Percentiles rank a stretch among this genome's conserved stretches.
phyloP scores from a whole-genome alignment of 371 early-diverging fungal genomes.

The Mucor indicus region DNA sequence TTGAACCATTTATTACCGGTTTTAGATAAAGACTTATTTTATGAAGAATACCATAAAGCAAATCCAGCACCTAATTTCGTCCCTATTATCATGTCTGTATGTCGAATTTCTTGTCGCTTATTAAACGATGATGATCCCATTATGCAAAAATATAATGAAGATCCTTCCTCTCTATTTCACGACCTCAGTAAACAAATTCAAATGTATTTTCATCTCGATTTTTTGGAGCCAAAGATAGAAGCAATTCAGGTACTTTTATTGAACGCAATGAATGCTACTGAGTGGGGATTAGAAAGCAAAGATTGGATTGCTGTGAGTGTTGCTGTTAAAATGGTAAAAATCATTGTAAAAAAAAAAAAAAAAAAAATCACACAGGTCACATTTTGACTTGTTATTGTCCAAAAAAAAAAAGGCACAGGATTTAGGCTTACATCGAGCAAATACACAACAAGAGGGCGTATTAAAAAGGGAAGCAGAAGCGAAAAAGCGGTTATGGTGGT shows the following conservation, averaged over 20 bases:
- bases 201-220: conserved; percentile 19
- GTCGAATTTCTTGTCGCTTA: conserved; percentile 21
- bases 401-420: conserved; percentile 45
- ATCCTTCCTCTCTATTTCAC: conserved; percentile 9
- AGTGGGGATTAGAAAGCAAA: conserved; percentile 30
- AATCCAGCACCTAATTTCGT: neutral
- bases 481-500: conserved; percentile 43
- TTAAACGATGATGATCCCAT: conserved; percentile 21
- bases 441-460: conserved; percentile 16
- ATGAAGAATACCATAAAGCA: conserved; percentile 18
- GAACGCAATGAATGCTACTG: conserved; percentile 13
- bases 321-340: conserved; percentile 38
- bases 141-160: conserved; percentile 20
- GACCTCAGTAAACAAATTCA: conserved; percentile 11
- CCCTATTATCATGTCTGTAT: conserved; percentile 19
- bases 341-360: neutral
- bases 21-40: conserved; percentile 36
- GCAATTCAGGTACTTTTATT: conserved; percentile 31
- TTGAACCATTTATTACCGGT: conserved; percentile 33
- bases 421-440: conserved; percentile 40
- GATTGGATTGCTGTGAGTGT: conserved; percentile 40
- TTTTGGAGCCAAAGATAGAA: conserved; percentile 28
- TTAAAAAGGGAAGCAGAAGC: conserved; percentile 18
- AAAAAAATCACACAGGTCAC: neutral
- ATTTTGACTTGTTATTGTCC: no score